Evolutionary conservation across 305 asterid genomes (phyloP), one percentile per base, ranked within the genome.

Genomic region (Fraxinus albicans): DNA sequence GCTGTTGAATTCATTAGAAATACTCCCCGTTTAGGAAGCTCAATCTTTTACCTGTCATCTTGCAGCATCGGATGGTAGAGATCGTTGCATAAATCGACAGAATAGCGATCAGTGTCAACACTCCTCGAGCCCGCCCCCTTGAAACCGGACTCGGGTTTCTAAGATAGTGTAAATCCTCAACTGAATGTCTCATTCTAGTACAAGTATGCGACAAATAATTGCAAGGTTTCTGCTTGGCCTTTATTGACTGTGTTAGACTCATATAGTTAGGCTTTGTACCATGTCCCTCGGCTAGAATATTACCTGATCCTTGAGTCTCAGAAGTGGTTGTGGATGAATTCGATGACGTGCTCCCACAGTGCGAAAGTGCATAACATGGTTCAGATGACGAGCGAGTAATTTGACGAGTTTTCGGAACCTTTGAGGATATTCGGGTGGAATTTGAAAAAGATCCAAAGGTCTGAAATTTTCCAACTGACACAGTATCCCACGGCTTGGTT

Each of bases 401-500:
- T 65, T 88, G 94, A 34, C 92, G 88, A n/a, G 86, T 86, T 40
- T 58, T 82, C 0, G 94, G 87, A 9, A 89, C 89, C 81, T 91
- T 92, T n/a, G 94, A 25, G 38, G 94, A 82, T 38, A 88, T 85
- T 76, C 92, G 83, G 0, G 91, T 85, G 0, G 91, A 77, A 77
- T 87, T 88, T 9, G 94, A 86, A 50, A 80, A 85, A 0, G 91
- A 88, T 5, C 88, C 89, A 15, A 75, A 87, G 4, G 82, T 73
- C 2, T 86, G 94, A 83, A 79, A 83, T 78, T 91, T 94, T 74
- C 86, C 95, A 81, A 86, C 81, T 17, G 90, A 79, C 88, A 91
- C 89, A 19, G 86, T 84, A 83, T 96, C 98, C 98, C 98, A 93
- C 21, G 98, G 95, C 87, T 93, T 93, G 65, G 87, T 80, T 2